Percentiles rank a stretch among this genome's conserved stretches.
These are phyloP conservation scores for Tilletia caries DNA, from an alignment of 1,284 basidiomycete species.

Conservation along the genomic window DNA sequence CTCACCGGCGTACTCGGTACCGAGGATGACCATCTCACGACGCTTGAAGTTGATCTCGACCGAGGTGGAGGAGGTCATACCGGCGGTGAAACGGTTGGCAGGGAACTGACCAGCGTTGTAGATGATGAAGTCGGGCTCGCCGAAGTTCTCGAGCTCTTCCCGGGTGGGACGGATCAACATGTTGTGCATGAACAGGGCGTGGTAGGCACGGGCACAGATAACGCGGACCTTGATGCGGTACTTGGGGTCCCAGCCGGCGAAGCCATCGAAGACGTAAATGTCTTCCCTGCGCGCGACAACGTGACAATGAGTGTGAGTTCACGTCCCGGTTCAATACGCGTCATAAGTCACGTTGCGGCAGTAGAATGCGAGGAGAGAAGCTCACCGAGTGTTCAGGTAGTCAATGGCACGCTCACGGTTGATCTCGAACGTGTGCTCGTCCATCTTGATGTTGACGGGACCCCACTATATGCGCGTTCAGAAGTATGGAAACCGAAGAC, in stretches of 20 bases:
- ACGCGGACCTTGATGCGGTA: constrained; percentile 99
- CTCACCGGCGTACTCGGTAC: constrained; percentile 98
- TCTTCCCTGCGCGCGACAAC: constrained; percentile 67
- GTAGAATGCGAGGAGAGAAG: background rate
- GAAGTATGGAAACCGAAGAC: too few species aligned
- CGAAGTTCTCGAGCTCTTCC: constrained; percentile 90
- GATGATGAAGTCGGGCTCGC: constrained; percentile 99
- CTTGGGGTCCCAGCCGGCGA: constrained; percentile 95
- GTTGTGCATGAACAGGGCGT: constrained; percentile 91
- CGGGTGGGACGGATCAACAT: constrained; percentile 98
- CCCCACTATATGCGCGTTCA: constrained; percentile 65
- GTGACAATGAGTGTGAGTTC: background rate
- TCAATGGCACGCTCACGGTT: constrained; percentile 99
- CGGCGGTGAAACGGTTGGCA: constrained; percentile 98
- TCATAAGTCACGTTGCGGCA: background rate
- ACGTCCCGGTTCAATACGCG: too few species aligned
- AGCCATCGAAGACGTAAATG: constrained; percentile 98
- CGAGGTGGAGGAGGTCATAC: constrained; percentile 97
- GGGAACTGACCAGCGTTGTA: constrained; percentile 99
- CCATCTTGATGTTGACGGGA: constrained; percentile 99
- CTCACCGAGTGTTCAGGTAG: constrained; percentile 79
- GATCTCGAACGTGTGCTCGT: constrained; percentile 96
- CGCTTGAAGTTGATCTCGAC: constrained; percentile 99
- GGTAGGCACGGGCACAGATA: constrained; percentile 96
- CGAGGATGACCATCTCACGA: constrained; percentile 99